Evolutionary conservation across 2,329 filamentous ascomycete genomes (phyloP).

Genomic region (Colletotrichum sp.): DNA sequence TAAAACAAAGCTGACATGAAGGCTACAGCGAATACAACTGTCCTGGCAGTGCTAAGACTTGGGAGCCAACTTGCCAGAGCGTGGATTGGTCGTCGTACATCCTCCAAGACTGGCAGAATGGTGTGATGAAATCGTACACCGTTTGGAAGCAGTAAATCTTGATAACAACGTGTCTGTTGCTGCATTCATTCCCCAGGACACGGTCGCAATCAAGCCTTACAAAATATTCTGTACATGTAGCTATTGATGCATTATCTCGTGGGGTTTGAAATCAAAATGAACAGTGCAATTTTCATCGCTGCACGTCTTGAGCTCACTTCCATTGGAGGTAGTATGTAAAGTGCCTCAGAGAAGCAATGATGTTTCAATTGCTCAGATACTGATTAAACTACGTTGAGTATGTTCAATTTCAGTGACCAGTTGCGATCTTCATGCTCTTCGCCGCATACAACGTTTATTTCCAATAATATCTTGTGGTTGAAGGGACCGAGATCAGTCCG

Average conservation of each 20-base stretch:
- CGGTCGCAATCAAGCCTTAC: accelerated
- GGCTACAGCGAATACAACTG: not conserved
- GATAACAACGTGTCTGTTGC: not conserved
- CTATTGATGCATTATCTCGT: not conserved
- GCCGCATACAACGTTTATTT: not conserved
- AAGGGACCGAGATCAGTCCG: not conserved
- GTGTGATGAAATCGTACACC: not conserved
- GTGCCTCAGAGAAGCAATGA: not conserved
- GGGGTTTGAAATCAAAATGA: not conserved
- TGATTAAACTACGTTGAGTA: not conserved
- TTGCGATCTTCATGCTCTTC: not conserved
- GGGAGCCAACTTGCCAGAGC: not conserved
- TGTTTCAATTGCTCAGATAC: not conserved
- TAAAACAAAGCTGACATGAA: not conserved
- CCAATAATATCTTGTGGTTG: not conserved
- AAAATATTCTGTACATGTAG: not conserved
- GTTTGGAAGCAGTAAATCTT: not conserved
- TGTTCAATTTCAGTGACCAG: accelerated
- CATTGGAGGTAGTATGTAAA: too few species aligned
- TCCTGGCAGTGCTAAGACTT: not conserved
- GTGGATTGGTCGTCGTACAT: not conserved
- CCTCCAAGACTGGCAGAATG: not conserved
- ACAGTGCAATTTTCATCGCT: not conserved
- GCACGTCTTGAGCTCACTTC: too few species aligned
- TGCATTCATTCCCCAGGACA: not conserved